These are phyloP conservation scores for Candida takata DNA, from an alignment of 805 yeast species.

Conservation along the genomic window DNA sequence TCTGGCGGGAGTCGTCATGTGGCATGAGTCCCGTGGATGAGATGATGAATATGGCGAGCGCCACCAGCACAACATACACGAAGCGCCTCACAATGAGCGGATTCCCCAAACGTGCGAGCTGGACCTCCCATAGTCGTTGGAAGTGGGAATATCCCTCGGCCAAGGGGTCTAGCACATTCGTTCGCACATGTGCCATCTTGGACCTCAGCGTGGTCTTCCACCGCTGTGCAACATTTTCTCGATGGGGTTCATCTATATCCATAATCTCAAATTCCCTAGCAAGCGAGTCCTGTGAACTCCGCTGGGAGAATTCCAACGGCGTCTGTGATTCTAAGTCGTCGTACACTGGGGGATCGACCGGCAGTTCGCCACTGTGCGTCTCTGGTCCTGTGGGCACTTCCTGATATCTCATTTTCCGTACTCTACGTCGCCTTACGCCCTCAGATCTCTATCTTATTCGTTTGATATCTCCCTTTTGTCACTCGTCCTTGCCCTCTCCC, in stretches of 20 bases:
- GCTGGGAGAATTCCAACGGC: not conserved
- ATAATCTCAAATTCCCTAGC: constrained; percentile 33
- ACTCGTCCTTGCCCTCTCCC: too few species aligned
- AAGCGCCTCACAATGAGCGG: constrained; percentile 78
- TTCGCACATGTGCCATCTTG: constrained; percentile 5
- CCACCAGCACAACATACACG: constrained; percentile 59
- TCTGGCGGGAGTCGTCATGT: constrained; percentile 29
- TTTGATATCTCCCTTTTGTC: too few species aligned
- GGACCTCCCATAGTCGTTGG: constrained; percentile 43
- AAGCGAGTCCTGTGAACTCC: constrained; percentile 4
- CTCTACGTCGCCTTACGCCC: too few species aligned
- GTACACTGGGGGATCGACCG: constrained; percentile 25
- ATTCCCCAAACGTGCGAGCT: constrained; percentile 66
- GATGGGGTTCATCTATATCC: constrained; percentile 20
- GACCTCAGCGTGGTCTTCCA: not conserved
- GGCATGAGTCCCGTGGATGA: constrained; percentile 53
- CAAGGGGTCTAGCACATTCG: constrained; percentile 40
- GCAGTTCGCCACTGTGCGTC: not conserved
- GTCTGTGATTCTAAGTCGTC: constrained; percentile 6
- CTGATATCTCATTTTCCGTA: constrained; percentile 8
- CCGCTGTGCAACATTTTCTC: constrained; percentile 2
- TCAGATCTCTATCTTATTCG: too few species aligned
- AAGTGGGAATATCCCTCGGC: constrained; percentile 29
- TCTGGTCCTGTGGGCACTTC: constrained; percentile 19
- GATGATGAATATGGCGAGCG: constrained; percentile 49